These are phyloP conservation scores for Mycosphaerella sp. DNA, from an alignment of 2,329 filamentous ascomycete genomes.

Conservation along the genomic window DNA sequence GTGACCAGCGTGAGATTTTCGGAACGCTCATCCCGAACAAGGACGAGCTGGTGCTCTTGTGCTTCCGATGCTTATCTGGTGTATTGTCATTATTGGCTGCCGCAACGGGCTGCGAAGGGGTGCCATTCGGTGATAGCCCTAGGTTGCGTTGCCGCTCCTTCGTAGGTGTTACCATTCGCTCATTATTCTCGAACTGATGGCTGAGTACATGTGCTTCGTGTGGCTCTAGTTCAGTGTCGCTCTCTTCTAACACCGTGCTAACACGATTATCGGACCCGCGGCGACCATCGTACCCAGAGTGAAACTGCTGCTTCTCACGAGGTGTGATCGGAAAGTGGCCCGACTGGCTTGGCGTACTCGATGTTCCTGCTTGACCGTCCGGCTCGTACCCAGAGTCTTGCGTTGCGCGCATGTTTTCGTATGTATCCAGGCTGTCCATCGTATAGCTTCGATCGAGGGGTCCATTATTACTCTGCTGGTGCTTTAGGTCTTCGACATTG, in stretches of 20 bases:
- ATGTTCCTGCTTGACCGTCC: constrained; percentile 70
- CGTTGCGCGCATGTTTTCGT: constrained; percentile 63
- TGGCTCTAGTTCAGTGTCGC: constrained; percentile 75
- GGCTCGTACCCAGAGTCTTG: constrained; percentile 74
- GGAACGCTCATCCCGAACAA: constrained; percentile 57
- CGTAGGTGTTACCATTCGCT: constrained; percentile 56
- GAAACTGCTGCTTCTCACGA: constrained; percentile 35
- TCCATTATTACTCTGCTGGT: constrained; percentile 28
- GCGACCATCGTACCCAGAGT: constrained; percentile 48
- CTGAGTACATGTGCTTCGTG: constrained; percentile 42
- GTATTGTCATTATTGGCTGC: constrained; percentile 53
- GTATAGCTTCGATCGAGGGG: constrained; percentile 27
- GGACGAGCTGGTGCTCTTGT: constrained; percentile 78
- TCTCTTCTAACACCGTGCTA: constrained; percentile 83
- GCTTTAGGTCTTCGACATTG: constrained; percentile 68
- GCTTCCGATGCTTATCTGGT: constrained; percentile 75
- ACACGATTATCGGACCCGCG: constrained; percentile 68
- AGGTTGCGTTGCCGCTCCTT: constrained; percentile 43
- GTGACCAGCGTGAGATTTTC: constrained; percentile 95
- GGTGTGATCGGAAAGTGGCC: constrained; percentile 52
- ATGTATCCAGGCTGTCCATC: constrained; percentile 55
- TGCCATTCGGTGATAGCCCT: constrained; percentile 32
- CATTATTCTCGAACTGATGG: constrained; percentile 54
- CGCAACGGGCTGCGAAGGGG: constrained; percentile 46
- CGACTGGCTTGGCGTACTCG: constrained; percentile 68